Conservation (phyloP, 225 moss, liverwort and hornwort genomes). For the Rhytidiadelphus loreus region DNA sequence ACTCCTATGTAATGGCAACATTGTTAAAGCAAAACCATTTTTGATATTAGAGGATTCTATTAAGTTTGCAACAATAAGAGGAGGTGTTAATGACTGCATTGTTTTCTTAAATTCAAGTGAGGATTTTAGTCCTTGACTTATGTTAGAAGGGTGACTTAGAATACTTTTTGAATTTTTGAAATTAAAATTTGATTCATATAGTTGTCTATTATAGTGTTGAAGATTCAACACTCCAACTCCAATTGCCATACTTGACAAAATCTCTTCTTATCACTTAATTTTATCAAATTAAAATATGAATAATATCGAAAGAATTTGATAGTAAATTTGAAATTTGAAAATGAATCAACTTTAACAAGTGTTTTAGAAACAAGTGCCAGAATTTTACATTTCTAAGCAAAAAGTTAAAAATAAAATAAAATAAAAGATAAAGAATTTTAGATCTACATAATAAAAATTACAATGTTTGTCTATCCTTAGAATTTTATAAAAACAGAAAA, state of each 20-base stretch:
- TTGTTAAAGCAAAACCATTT: not conserved
- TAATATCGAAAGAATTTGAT: not conserved
- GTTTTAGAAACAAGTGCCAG: not conserved
- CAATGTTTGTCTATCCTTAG: too few relatives aligned
- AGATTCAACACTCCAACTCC: not conserved
- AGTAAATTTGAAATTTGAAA: not conserved
- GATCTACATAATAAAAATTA: not conserved
- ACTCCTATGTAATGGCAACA: conserved; percentile 6
- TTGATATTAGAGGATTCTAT: not conserved
- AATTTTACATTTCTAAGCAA: not conserved
- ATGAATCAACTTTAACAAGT: not conserved
- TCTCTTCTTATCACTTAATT: not conserved
- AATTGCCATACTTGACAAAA: not conserved
- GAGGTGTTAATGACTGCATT: not conserved
- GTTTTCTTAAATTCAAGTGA: not conserved
- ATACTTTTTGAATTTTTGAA: too few relatives aligned
- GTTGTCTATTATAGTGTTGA: too few relatives aligned
- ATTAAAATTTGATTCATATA: not conserved
- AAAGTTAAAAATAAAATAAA: not conserved
- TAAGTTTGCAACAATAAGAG: not conserved
- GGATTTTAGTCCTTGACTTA: not conserved
- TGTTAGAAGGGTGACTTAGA: not conserved
- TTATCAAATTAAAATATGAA: not conserved
- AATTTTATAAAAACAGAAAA: too few relatives aligned
- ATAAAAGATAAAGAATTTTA: too few relatives aligned